These are phyloP conservation scores for Lipomyces anomalus DNA, from an alignment of 805 yeast genomes.

Conservation along the genomic window DNA sequence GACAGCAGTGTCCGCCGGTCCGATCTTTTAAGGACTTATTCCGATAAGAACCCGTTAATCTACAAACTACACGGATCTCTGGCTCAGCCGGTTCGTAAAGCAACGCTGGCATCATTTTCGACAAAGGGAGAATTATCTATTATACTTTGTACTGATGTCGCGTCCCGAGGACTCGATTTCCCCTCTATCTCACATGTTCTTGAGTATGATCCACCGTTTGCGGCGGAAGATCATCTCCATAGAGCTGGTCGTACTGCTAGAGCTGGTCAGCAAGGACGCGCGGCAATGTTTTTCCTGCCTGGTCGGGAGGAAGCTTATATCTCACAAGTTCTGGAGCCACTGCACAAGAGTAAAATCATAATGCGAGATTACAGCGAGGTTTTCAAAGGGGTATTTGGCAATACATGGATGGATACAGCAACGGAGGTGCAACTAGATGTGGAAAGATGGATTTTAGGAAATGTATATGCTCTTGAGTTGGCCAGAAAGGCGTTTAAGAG, in stretches of 20 bases:
- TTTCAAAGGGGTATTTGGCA: slow-evolving; percentile 34
- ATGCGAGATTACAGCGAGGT: slow-evolving; percentile 41
- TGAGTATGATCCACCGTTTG: slow-evolving; percentile 93
- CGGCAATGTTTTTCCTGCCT: slow-evolving; percentile 75
- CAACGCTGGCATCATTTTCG: slow-evolving; percentile 61
- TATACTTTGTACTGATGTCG: slow-evolving; percentile 94
- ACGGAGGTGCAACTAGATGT: slow-evolving; percentile 92
- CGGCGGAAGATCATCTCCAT: slow-evolving; percentile 91
- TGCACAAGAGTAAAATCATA: slow-evolving; percentile 52
- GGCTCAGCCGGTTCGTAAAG: slow-evolving; percentile 73
- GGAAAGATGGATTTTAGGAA: slow-evolving; percentile 82
- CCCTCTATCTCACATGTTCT: slow-evolving; percentile 80
- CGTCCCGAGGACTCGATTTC: slow-evolving; percentile 91
- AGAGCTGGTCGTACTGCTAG: slow-evolving; percentile 98
- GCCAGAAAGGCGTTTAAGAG: slow-evolving; percentile 82
- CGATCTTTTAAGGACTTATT: slow-evolving; percentile 14
- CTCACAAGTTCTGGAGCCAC: slow-evolving; percentile 47
- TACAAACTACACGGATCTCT: slow-evolving; percentile 87
- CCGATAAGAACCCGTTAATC: slow-evolving; percentile 39
- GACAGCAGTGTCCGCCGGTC: slow-evolving; percentile 7
- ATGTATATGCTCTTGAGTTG: slow-evolving; percentile 46
- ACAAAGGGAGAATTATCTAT: slow-evolving; percentile 38
- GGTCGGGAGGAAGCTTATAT: slow-evolving; percentile 83
- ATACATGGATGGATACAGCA: slow-evolving; percentile 81
- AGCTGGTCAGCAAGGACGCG: slow-evolving; percentile 82